A percentile compares a stretch with the other conserved stretches of the same genome.
Conservation (phyloP, 495 filamentous ascomycete species). For the Annulohypoxylon stygium region DNA sequence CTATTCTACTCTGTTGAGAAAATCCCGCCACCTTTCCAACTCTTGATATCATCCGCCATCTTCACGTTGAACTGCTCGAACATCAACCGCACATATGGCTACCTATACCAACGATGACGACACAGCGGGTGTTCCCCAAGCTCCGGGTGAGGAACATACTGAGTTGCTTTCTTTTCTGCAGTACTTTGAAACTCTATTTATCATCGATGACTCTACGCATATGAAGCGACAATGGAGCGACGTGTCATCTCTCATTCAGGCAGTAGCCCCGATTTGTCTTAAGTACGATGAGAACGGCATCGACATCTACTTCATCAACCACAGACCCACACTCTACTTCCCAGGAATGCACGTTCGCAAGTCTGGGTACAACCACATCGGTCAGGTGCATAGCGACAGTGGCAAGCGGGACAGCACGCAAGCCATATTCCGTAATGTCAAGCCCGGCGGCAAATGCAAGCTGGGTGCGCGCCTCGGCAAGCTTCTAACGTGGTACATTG, state of each 20-base stretch:
- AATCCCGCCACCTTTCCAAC: background rate
- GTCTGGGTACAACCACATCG: slow-evolving; percentile 45
- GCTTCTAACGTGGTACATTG: slow-evolving; percentile 40
- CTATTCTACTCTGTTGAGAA: background rate
- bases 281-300: slow-evolving; percentile 46
- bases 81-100: slow-evolving; percentile 17
- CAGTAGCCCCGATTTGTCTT: slow-evolving; percentile 37
- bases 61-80: background rate
- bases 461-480: slow-evolving; percentile 32
- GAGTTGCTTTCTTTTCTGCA: slow-evolving; percentile 41
- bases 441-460: slow-evolving; percentile 42
- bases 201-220: slow-evolving; percentile 37
- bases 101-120: slow-evolving; percentile 45
- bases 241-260: slow-evolving; percentile 41
- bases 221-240: slow-evolving; percentile 45
- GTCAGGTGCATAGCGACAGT: slow-evolving; percentile 38
- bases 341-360: slow-evolving; percentile 43
- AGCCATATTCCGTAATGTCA: slow-evolving; percentile 38
- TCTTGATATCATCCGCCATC: background rate
- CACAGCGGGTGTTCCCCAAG: slow-evolving; percentile 40
- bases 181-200: slow-evolving; percentile 40
- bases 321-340: slow-evolving; percentile 43
- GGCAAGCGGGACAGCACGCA: slow-evolving; percentile 42
- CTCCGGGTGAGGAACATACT: slow-evolving; percentile 33
- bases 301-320: slow-evolving; percentile 45